Percentiles rank a stretch among this genome's conserved stretches.
These are phyloP conservation scores for Mycena vulgaris DNA, from an alignment of 768 basidiomycete species.

Conservation along the genomic window DNA sequence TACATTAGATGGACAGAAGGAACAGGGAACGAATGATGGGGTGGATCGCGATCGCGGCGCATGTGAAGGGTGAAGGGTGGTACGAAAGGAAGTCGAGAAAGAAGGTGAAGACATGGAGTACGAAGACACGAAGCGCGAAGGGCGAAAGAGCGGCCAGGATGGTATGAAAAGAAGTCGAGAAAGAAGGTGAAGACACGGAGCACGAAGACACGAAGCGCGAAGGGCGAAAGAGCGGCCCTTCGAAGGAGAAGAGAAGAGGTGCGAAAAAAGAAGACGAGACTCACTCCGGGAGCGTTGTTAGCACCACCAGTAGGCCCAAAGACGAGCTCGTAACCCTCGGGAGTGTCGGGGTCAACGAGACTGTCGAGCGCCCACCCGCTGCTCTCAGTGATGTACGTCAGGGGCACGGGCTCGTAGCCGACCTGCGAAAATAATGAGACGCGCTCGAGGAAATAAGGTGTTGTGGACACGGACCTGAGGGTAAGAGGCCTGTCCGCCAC, in stretches of 20 bases:
- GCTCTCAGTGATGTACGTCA: constrained; percentile 62
- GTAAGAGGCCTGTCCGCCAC: constrained; percentile 59
- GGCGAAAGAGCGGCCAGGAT: background rate
- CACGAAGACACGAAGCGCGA: no score
- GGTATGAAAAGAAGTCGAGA: background rate
- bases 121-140: background rate
- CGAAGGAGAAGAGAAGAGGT: no score
- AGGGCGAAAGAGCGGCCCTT: background rate
- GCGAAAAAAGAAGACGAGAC: constrained; percentile 28
- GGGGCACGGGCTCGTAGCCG: constrained; percentile 31
- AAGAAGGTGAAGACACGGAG: background rate
- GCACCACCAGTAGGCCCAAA: constrained; percentile 63
- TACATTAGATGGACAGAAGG: background rate
- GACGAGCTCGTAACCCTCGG: constrained; percentile 62
- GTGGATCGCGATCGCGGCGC: constrained; percentile 3
- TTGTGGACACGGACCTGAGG: constrained; percentile 36
- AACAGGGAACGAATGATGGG: constrained; percentile 14
- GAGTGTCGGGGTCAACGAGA: constrained; percentile 56
- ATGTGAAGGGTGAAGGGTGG: background rate
- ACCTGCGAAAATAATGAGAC: constrained; percentile 36
- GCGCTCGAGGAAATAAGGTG: constrained; percentile 36
- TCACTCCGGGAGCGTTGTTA: constrained; percentile 62
- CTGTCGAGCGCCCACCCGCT: constrained; percentile 57
- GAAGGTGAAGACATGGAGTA: background rate
- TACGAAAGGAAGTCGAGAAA: constrained; percentile 1